phyloP scores from a whole-genome alignment of 805 yeast genomes.

The Cyberlindnera galapagoensis region DNA sequence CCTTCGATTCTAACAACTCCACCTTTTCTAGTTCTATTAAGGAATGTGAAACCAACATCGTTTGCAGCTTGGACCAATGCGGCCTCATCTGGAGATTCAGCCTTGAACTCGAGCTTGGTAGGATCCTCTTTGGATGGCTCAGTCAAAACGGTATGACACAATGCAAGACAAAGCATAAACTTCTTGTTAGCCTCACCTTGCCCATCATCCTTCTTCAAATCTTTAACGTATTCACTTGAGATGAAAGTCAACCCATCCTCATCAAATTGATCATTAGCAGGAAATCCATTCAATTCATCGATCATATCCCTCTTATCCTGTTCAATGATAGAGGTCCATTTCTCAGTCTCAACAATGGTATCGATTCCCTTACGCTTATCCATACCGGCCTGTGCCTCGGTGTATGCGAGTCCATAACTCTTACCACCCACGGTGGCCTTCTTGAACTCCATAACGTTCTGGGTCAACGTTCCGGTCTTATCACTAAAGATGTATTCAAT shows the following conservation, averaged over 20 bases:
- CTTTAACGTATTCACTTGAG: conserved; percentile 57
- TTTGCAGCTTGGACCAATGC: conserved; percentile 79
- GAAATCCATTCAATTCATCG: conserved; percentile 29
- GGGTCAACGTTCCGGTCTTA: conserved; percentile 79
- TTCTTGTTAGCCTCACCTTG: conserved; percentile 58
- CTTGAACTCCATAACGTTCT: conserved; percentile 79
- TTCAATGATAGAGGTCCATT: conserved; percentile 44
- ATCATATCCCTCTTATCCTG: conserved; percentile 57
- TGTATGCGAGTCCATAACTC: conserved; percentile 71
- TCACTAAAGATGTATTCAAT: conserved; percentile 80
- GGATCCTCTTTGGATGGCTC: conserved; percentile 60
- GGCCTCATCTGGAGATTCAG: conserved; percentile 87
- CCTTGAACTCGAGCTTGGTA: conserved; percentile 50
- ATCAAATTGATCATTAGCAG: conserved; percentile 34
- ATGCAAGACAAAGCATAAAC: conserved; percentile 67
- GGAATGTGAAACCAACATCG: conserved; percentile 64
- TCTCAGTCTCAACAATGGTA: conserved; percentile 48
- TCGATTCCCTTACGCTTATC: conserved; percentile 71
- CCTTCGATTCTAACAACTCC: conserved; percentile 63
- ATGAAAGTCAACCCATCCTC: conserved; percentile 62
- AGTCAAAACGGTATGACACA: conserved; percentile 75
- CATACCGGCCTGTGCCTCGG: conserved; percentile 76
- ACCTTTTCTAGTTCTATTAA: conserved; percentile 64
- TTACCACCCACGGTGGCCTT: conserved; percentile 71
- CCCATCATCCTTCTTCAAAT: conserved; percentile 40